Evolutionary conservation across 1,139 yeast genomes (phyloP).

Genomic region (Geotrichum cucujoidarum): DNA sequence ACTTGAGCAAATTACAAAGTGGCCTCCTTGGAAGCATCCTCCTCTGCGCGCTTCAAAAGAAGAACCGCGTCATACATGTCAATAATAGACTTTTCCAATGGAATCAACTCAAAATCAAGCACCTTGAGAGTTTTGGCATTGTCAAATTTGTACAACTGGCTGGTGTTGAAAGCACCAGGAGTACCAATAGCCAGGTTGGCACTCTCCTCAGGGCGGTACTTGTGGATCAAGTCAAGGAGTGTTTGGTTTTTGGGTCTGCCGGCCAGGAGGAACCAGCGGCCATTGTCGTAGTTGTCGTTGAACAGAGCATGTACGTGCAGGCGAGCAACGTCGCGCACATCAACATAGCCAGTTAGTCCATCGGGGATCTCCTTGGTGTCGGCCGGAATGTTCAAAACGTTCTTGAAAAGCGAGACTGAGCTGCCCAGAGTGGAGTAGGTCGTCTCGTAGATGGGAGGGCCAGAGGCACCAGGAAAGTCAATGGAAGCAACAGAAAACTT

Average conservation of each 20-base stretch:
- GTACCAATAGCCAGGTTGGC: not conserved
- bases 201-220: constrained; percentile 6
- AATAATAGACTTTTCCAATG: not conserved
- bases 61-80: no score
- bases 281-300: constrained; percentile 30
- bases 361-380: not conserved
- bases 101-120: not conserved
- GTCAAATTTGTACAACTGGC: not conserved
- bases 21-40: no score
- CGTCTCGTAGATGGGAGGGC: constrained; percentile 40
- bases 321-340: constrained; percentile 12
- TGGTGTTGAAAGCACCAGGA: not conserved
- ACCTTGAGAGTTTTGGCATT: not conserved
- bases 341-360: not conserved
- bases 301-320: constrained; percentile 20
- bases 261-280: constrained; percentile 39
- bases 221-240: constrained; percentile 28
- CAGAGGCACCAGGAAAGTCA: constrained; percentile 45
- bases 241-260: constrained; percentile 30
- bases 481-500: constrained; percentile 40
- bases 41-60: no score
- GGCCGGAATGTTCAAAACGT: not conserved
- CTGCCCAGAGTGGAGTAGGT: constrained; percentile 31
- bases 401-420: constrained; percentile 19
- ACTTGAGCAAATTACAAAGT: no score